Conservation (phyloP, 1,284 basidiomycete genomes). For the Malassezia yamatoensis region DNA sequence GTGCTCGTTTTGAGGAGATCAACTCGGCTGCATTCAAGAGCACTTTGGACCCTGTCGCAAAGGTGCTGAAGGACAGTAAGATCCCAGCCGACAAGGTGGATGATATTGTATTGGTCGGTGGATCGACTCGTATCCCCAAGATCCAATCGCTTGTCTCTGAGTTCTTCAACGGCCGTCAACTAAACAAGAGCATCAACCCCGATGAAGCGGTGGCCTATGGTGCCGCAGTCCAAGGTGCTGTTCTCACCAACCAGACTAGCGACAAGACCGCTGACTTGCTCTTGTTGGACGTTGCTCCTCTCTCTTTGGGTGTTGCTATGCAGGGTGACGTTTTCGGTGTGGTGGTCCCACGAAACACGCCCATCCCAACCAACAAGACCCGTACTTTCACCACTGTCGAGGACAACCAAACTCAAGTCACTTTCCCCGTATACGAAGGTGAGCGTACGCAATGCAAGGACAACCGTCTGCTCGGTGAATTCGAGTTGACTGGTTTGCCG, state of each 20-base stretch:
- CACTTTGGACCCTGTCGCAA: conserved; percentile 94
- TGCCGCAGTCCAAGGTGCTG: conserved; percentile 48
- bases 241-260: conserved; percentile 48
- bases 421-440: conserved; percentile 49
- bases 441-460: conserved; percentile 49
- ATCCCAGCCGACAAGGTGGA: conserved; percentile 93
- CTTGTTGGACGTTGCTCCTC: conserved; percentile 47
- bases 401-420: conserved; percentile 48
- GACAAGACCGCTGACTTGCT: conserved; percentile 49
- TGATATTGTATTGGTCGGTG: conserved; percentile 98
- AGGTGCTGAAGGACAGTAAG: conserved; percentile 97
- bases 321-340: conserved; percentile 48
- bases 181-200: conserved; percentile 77
- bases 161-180: conserved; percentile 88
- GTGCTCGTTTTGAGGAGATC: conserved; percentile 99
- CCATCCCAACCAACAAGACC: conserved; percentile 47
- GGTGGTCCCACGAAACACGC: conserved; percentile 47
- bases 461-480: conserved; percentile 48
- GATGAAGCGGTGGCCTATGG: conserved; percentile 52
- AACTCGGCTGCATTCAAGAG: conserved; percentile 88
- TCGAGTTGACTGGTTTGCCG: conserved; percentile 47
- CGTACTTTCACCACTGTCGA: conserved; percentile 48
- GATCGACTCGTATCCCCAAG: conserved; percentile 99
- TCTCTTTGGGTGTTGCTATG: conserved; percentile 49
- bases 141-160: conserved; percentile 96